phyloP scores from a whole-genome alignment of 306 rosid genomes.

The Quercus cerris region DNA sequence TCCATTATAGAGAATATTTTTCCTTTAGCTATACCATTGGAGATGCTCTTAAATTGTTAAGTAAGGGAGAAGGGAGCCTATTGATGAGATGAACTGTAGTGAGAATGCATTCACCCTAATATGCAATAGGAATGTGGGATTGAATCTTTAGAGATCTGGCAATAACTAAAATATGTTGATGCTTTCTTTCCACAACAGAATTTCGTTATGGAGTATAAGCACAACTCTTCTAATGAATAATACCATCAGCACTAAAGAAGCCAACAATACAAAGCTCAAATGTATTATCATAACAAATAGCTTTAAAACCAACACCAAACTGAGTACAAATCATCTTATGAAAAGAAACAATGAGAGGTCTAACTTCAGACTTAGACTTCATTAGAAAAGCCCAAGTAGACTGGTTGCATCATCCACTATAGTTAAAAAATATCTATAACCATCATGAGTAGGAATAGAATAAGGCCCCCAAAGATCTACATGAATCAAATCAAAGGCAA shows the following conservation, averaged over 20 bases:
- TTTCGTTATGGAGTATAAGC: background rate
- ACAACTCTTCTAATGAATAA: background rate
- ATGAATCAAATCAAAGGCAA: background rate
- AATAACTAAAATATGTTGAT: background rate
- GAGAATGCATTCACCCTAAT: too few relatives aligned
- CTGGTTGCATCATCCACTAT: background rate
- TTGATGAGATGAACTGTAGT: background rate
- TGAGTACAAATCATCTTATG: background rate
- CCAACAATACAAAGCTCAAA: background rate
- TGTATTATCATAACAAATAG: background rate
- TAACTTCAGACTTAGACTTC: background rate
- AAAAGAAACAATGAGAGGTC: background rate
- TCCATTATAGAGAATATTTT: too few relatives aligned
- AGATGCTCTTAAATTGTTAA: background rate
- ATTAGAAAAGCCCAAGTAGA: background rate
- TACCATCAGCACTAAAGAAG: background rate
- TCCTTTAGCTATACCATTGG: too few relatives aligned
- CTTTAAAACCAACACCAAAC: background rate
- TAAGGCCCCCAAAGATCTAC: background rate
- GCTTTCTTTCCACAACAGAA: background rate
- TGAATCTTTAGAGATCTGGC: background rate
- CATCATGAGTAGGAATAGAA: background rate
- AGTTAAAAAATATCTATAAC: background rate
- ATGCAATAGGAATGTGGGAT: background rate
- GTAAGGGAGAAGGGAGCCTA: background rate